Conservation (phyloP, 75 land plant species). For the Azolla pinnata region DNA sequence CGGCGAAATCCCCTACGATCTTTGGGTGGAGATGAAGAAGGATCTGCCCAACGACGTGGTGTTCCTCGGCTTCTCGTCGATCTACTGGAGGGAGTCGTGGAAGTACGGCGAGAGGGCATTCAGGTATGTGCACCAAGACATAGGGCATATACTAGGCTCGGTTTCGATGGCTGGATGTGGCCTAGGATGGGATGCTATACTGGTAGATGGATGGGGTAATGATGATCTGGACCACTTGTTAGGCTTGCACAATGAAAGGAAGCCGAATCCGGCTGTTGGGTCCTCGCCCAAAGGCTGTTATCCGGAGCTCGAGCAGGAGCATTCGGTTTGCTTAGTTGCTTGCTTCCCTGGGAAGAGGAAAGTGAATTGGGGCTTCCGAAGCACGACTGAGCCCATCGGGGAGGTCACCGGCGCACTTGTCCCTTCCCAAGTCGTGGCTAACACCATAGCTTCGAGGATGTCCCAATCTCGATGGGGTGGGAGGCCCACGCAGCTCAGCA, state of each 20-base stretch:
- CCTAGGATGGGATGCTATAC: constrained; percentile 77
- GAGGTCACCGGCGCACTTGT: neutral
- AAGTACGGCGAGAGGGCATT: constrained; percentile 96
- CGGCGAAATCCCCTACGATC: constrained; percentile 27
- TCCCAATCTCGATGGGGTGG: constrained; percentile 51
- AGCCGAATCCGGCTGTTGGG: neutral
- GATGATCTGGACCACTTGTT: constrained; percentile 43
- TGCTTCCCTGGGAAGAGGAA: constrained; percentile 38
- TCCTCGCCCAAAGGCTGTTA: constrained; percentile 33
- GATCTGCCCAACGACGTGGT: constrained; percentile 31
- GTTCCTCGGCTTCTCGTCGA: constrained; percentile 63
- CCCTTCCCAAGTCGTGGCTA: neutral
- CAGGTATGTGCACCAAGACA: constrained; percentile 93
- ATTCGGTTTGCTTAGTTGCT: constrained; percentile 63
- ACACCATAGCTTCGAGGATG: constrained; percentile 2
- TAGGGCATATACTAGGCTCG: constrained; percentile 89
- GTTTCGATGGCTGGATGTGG: constrained; percentile 66
- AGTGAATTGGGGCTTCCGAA: constrained; percentile 13
- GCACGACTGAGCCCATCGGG: constrained; percentile 16
- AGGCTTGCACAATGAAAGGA: constrained; percentile 26
- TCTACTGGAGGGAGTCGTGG: constrained; percentile 98
- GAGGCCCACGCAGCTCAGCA: constrained; percentile 61
- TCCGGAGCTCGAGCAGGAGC: constrained; percentile 73
- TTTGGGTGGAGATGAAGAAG: constrained; percentile 18
- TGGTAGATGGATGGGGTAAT: constrained; percentile 61